phyloP scores from a whole-genome alignment of 2,329 filamentous ascomycete genomes.

The Coniochaeta prunicola region DNA sequence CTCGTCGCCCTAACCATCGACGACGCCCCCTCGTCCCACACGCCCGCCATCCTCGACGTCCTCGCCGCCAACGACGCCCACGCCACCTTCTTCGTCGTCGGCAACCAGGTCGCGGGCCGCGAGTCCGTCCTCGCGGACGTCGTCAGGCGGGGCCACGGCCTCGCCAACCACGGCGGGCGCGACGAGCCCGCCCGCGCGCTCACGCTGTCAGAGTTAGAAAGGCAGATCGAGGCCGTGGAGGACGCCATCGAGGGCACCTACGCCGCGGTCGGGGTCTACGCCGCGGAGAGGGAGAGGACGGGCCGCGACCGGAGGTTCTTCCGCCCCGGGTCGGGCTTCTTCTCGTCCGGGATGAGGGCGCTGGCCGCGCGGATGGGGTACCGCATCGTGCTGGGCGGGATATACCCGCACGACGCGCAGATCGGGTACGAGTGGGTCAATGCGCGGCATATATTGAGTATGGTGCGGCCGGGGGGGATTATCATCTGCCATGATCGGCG shows the following conservation, averaged over 20 bases:
- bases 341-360: conserved; percentile 61
- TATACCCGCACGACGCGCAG: conserved; percentile 91
- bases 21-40: conserved; percentile 72
- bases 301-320: conserved; percentile 53
- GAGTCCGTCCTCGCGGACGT: conserved; percentile 49
- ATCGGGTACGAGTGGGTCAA: conserved; percentile 64
- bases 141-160: conserved; percentile 57
- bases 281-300: conserved; percentile 14
- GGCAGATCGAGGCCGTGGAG: conserved; percentile 61
- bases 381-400: conserved; percentile 68
- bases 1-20: conserved; percentile 80
- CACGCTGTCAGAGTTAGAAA: conserved; percentile 47
- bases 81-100: conserved; percentile 88
- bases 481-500: conserved; percentile 83
- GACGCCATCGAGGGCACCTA: conserved; percentile 51
- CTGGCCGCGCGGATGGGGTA: conserved; percentile 57
- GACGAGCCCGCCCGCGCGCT: conserved; percentile 69
- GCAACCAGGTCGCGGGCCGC: conserved; percentile 55
- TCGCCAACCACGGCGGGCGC: conserved; percentile 85
- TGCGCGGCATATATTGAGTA: conserved; percentile 71
- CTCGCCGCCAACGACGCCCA: conserved; percentile 59
- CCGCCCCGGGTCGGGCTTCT: conserved; percentile 78
- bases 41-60: conserved; percentile 59
- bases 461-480: conserved; percentile 68
- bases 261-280: conserved; percentile 25